Evolutionary conservation across 2,329 filamentous ascomycete genomes (phyloP).

Genomic region (Grosmannia clavigera): DNA sequence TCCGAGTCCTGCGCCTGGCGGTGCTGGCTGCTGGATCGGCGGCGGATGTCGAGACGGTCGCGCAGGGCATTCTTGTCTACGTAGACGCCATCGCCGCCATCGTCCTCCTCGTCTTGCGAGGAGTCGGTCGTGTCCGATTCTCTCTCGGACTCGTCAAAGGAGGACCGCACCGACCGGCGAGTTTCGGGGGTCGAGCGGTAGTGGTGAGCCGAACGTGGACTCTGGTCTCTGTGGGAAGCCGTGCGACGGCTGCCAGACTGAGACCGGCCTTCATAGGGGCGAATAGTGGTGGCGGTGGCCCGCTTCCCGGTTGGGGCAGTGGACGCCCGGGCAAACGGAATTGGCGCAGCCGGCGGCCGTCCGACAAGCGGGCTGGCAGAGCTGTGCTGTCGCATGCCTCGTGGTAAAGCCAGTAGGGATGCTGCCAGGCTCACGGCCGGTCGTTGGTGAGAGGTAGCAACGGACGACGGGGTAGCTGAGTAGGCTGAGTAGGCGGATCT

Average conservation of each 20-base stretch:
- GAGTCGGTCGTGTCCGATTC: slow-evolving; percentile 26
- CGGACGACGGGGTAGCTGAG: slow-evolving; percentile 7
- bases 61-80: slow-evolving; percentile 6
- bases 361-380: slow-evolving; percentile 17
- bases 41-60: slow-evolving; percentile 7
- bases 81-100: slow-evolving; percentile 9
- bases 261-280: slow-evolving; percentile 15
- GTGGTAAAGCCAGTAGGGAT: slow-evolving; percentile 13
- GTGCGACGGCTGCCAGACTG: slow-evolving; percentile 18
- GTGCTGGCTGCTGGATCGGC: neutral
- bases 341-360: slow-evolving; percentile 11
- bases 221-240: slow-evolving; percentile 17
- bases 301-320: slow-evolving; percentile 7
- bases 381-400: slow-evolving; percentile 18
- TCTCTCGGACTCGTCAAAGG: slow-evolving; percentile 25
- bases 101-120: slow-evolving; percentile 20
- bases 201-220: slow-evolving; percentile 23
- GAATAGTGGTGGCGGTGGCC: slow-evolving; percentile 3
- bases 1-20: neutral
- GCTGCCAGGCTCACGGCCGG: slow-evolving; percentile 10
- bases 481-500: slow-evolving; percentile 13
- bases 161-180: slow-evolving; percentile 22
- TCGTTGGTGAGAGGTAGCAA: slow-evolving; percentile 5
- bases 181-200: slow-evolving; percentile 26
- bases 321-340: slow-evolving; percentile 8